Percentiles rank a stretch among this genome's conserved stretches.
These are phyloP conservation scores for Eucalyptus lansdowneana DNA, from an alignment of 345 rosid genomes.

Conservation along the genomic window DNA sequence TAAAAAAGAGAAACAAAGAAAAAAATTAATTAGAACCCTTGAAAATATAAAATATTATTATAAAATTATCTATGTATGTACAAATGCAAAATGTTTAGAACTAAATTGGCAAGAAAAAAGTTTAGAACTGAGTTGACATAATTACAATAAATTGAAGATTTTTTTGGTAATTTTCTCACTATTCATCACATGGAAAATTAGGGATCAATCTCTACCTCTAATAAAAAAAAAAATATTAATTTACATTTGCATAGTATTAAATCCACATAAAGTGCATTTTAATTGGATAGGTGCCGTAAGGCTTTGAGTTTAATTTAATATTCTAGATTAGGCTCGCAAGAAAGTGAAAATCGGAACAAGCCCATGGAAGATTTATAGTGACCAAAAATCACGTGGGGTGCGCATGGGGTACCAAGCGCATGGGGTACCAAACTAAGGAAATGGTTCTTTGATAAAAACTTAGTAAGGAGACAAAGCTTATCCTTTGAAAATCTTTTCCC, in stretches of 20 bases:
- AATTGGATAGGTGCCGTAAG: not conserved
- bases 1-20: no score
- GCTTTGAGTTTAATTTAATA: not conserved
- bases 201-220: not conserved
- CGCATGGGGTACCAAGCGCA: not conserved
- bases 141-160: no score
- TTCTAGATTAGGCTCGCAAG: not conserved
- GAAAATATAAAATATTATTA: no score
- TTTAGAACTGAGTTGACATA: accelerated
- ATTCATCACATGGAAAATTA: not conserved
- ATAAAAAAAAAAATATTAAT: not conserved
- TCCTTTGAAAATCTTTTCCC: not conserved
- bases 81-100: no score
- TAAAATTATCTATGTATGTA: no score
- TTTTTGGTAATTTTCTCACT: no score
- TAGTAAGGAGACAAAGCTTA: not conserved
- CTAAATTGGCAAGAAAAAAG: no score
- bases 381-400: not conserved
- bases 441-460: not conserved
- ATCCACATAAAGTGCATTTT: not conserved
- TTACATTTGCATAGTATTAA: not conserved
- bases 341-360: not conserved
- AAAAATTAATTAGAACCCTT: no score
- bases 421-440: not conserved
- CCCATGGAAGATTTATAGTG: not conserved